Base-by-base conservation (phyloP, 2,329 filamentous ascomycete species). In the Pseudogymnoascus sp. region DNA sequence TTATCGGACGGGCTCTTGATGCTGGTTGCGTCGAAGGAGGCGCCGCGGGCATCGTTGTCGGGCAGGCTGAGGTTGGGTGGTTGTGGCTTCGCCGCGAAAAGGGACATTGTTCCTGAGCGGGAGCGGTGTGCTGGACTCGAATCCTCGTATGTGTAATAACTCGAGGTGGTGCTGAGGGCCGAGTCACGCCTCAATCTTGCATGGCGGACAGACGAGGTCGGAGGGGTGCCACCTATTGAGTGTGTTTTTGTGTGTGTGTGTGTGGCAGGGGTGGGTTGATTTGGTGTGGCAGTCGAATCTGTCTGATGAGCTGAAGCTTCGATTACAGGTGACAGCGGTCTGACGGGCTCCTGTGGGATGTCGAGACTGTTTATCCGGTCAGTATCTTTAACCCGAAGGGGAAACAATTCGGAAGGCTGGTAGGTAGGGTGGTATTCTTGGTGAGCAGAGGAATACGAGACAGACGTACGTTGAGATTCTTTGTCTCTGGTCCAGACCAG, bases 21-120 rank as follows among this genome's bases (percentile, higher is more conserved):
- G 34, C 68, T 67, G 64, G 66, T 68, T 28, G 70, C 69, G 67
- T 70, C 66, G 60, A 68, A 69, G 59, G 64, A 68, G 37, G 56
- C 67, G 67, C 70, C 66, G 62, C 64, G 66, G 42, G 65, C 62
- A 56, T 62, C 64, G 64, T 68, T 61, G 59, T 67, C 63, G 38
- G 64, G 63, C 37, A 69, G 68, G 18, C 70, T 66, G 34, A 69
- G 66, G 56, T 60, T 60, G 66, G 72, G 69, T 67, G 70, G 70
- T 66, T 70, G 67, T 60, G 72, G 65, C 62, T 73, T 73, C 46
- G 66, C 62, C n/a, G 72, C 73, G 65, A 73, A 73, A 59, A 73
- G 68, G 63, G 73, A 73, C 71, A 74, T 73, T 66, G 68, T 72
- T 64, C 62, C 61, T n/a, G 71, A 73, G 31, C 64, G 65, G 10